Conservation (phyloP, 768 basidiomycete genomes). For the Suillus occidentalis region DNA sequence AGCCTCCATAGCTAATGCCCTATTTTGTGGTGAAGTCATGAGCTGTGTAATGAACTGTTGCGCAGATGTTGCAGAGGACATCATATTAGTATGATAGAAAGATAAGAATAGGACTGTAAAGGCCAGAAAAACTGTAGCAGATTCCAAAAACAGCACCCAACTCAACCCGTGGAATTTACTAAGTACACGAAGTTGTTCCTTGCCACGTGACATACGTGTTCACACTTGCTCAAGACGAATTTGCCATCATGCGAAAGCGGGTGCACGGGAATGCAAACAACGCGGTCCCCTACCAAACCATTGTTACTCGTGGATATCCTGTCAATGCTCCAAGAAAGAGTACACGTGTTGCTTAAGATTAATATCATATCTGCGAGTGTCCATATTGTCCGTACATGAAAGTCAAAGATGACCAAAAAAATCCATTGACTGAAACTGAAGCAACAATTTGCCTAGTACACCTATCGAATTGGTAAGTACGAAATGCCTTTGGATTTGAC, state of each 20-base stretch:
- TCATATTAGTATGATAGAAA: background rate
- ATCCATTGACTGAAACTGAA: background rate
- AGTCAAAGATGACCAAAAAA: background rate
- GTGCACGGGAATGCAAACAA: background rate
- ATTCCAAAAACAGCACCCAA: background rate
- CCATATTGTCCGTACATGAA: background rate
- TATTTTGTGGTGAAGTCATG: background rate
- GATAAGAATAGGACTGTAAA: background rate
- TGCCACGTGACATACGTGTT: background rate
- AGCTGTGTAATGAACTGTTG: background rate
- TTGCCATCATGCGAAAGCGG: background rate
- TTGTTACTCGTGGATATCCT: background rate
- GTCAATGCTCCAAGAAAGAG: background rate
- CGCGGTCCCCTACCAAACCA: background rate
- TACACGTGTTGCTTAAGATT: background rate
- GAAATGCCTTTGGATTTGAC: background rate
- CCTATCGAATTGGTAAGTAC: background rate
- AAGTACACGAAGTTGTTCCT: background rate
- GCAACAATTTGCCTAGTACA: background rate
- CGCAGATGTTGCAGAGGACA: background rate
- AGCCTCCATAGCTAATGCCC: background rate
- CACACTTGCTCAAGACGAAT: background rate
- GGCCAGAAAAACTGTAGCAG: background rate
- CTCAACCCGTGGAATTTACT: background rate
- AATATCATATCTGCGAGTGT: background rate